Evolutionary conservation across 345 rosid species (phyloP).

Genomic region (Combretum micranthum): DNA sequence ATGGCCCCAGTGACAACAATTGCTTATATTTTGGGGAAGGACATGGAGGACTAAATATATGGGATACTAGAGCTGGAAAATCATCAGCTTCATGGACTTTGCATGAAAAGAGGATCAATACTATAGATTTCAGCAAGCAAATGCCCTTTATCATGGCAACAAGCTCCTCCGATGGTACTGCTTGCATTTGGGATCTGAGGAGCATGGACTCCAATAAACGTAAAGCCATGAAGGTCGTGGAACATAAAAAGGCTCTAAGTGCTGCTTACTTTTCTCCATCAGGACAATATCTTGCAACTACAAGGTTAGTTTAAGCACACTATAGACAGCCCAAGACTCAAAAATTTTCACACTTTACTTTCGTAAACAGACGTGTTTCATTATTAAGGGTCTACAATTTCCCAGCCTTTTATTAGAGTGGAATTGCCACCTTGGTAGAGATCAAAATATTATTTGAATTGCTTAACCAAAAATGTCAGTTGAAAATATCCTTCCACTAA

Average conservation of each 20-base stretch:
- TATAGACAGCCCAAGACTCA: no score
- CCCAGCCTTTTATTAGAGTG: no score
- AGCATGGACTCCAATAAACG: constrained; percentile 29
- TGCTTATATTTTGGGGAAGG: constrained; percentile 58
- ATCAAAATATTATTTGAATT: no score
- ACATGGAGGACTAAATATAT: constrained; percentile 36
- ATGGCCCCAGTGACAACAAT: constrained; percentile 36
- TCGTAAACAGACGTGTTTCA: no score
- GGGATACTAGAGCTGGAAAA: constrained; percentile 62
- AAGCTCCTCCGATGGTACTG: constrained; percentile 73
- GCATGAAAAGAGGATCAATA: constrained; percentile 65
- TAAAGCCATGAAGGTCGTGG: constrained; percentile 25
- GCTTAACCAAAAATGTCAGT: no score
- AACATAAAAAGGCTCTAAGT: constrained; percentile 53
- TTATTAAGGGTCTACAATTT: no score
- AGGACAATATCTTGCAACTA: constrained; percentile 61
- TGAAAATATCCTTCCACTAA: no score
- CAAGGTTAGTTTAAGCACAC: constrained; percentile 38
- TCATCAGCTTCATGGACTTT: constrained; percentile 35
- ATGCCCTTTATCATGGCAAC: constrained; percentile 64
- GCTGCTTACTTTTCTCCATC: constrained; percentile 93
- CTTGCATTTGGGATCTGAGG: constrained; percentile 85
- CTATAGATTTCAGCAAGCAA: constrained; percentile 62
- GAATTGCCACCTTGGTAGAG: no score
- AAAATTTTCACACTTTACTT: no score